Evolutionary conservation across 768 basidiomycete genomes (phyloP), one percentile per base, ranked within the genome.

Genomic region (Tephrocybe sp.): DNA sequence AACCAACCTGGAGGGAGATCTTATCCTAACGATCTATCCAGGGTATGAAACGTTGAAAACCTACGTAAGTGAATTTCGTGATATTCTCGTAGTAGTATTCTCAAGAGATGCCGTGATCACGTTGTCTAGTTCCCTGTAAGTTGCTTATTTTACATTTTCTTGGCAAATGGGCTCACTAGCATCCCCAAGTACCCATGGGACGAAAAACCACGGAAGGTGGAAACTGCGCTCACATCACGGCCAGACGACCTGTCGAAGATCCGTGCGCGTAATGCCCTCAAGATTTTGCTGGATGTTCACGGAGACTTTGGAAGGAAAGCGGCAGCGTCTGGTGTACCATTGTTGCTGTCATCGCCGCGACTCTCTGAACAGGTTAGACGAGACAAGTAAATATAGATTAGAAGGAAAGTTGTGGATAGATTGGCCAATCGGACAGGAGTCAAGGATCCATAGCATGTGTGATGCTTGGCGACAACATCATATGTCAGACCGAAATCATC

Each of bases 261-360:
- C 35, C 82, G 97, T 47, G 96, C 97, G 16, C 79, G 96, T 49
- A 98, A 98, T 74, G 96, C 94, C 12, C 80, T 99, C 61, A 93
- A 94, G 69, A 92, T 93, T 52, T 68, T 94, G 54, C 71, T 94
- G 63, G 92, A 93, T 60, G 87, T 91, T 31, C 90, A 92, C 68
- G 89, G 89, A n/a, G 89, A 93, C 65, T 89, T 92, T 71, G 87
- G 87, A 21, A 75, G 82, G 42, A 77, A 80, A 36, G 80, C 77
- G 13, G 72, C 74, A 22, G 67, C 66, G 40, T 68, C 70, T 34
- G 70, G 67, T 51, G 60, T 64, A 39, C 70, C 72, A 30, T 57
- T 76, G 52, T 71, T 72, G 15, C 48, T 77, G 54, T 63, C 70
- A 30, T 68, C 71, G 51, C 73, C 73, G 44, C 72, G 64, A 55